Conservation (phyloP, 805 yeast genomes). For the Teunomyces lycoperdinae region DNA sequence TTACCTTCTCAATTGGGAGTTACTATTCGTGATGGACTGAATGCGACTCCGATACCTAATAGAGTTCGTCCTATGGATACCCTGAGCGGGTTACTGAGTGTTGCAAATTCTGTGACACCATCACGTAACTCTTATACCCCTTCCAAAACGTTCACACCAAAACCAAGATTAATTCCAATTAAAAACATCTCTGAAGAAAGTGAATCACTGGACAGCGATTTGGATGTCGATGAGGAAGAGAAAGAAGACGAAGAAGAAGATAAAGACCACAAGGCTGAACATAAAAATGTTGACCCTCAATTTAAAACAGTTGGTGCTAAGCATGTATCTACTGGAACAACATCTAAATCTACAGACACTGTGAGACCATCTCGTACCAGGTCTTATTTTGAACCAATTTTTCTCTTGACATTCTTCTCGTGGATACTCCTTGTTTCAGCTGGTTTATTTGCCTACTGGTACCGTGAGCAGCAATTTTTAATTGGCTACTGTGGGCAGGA, state of each 20-base stretch:
- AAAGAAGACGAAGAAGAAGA: conserved; percentile 2
- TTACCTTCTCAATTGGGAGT: conserved; percentile 37
- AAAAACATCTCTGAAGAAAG: conserved; percentile 10
- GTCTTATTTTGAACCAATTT: neutral
- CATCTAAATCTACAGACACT: neutral
- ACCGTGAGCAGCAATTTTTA: conserved; percentile 57
- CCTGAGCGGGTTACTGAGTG: conserved; percentile 8
- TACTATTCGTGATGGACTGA: conserved; percentile 14
- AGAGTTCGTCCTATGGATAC: conserved; percentile 8
- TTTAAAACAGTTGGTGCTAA: too few relatives aligned
- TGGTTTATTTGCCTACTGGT: conserved; percentile 52
- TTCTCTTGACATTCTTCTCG: conserved; percentile 14
- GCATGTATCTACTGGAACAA: neutral
- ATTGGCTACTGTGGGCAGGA: conserved; percentile 78
- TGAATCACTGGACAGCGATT: conserved; percentile 8
- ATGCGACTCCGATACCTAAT: neutral
- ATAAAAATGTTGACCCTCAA: neutral
- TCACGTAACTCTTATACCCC: neutral
- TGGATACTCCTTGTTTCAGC: conserved; percentile 24
- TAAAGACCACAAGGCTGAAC: neutral
- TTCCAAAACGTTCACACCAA: conserved; percentile 7
- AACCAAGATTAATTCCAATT: conserved; percentile 12
- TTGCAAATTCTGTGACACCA: conserved; percentile 9
- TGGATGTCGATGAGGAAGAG: conserved; percentile 4
- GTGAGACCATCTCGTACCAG: neutral